Evolutionary conservation across 352 stramenopile genomes (phyloP), one percentile per base, ranked within the genome.

Genomic region (Pythium folliculosum): DNA sequence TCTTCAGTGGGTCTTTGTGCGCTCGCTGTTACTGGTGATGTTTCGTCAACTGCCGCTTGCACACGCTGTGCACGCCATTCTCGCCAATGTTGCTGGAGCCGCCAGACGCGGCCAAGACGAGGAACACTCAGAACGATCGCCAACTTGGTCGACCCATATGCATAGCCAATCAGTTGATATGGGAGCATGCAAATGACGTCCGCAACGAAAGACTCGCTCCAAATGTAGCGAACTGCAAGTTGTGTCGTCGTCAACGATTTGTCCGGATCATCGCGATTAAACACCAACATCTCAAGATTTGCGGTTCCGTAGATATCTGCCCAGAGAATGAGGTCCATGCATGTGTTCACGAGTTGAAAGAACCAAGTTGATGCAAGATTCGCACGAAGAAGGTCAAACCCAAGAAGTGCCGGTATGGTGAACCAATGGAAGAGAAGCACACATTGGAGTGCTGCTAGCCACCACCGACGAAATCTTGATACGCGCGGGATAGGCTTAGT

Each of bases 221-320:
- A 44, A 37, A 87, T 76, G 27, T 77, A 72, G 4, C 52, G 59
- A 9, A 35, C 14, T 9, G 72, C 76, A 0, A 77, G 70, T 2
- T 74, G 69, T 3, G 19, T 60, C 51, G 21, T 71, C 1, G 72
- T 52, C 3, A 64, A 47, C 22, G 79, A 27, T 38, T 70, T 80
- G 57, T 82, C 81, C 17, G 73, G 55, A 17, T 69, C 72, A 13
- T 61, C 54, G 1, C 23, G 45, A 6, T 51, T 73, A 49, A 67
- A 73, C 2, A 66, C 69, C 10, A 32, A 21, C 21, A 69, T 19
- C 27, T 71, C 63, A 40, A 90, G 45, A 35, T 90, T 79, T 8
- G 81, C 66, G 21, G 77, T 86, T 23, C 86, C 19, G 61, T 87
- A 90, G 17, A 87, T 67, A 32, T 90, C 81, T 0, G 67, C 27